These are phyloP conservation scores for Candida schatavii DNA, from an alignment of 805 yeast species.

Conservation along the genomic window DNA sequence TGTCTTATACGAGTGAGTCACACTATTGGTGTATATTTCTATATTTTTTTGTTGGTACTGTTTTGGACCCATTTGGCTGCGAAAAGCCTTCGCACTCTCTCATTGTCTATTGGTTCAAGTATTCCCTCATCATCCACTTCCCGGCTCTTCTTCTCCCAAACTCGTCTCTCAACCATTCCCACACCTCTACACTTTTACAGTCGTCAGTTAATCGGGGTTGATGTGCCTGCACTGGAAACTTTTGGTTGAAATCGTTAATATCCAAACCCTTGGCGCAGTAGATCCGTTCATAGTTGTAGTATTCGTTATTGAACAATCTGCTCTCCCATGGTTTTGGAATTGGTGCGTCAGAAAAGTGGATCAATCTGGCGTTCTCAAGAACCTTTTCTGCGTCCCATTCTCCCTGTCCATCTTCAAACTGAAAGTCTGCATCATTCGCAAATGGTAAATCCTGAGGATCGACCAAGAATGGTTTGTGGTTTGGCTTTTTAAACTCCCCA, in stretches of 20 bases:
- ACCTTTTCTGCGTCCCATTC: slow-evolving; percentile 34
- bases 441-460: slow-evolving; percentile 44
- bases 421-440: slow-evolving; percentile 5
- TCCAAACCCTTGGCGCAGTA: slow-evolving; percentile 19
- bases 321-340: slow-evolving; percentile 63
- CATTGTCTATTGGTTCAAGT: too few relatives aligned
- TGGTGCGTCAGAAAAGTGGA: slow-evolving; percentile 68
- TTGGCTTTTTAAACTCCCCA: slow-evolving; percentile 41
- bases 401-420: slow-evolving; percentile 8
- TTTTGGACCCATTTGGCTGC: too few relatives aligned
- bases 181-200: slow-evolving; percentile 28
- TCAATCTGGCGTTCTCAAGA: slow-evolving; percentile 35
- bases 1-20: too few relatives aligned
- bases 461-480: slow-evolving; percentile 40
- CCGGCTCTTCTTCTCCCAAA: slow-evolving; percentile 2
- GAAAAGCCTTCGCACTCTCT: too few relatives aligned
- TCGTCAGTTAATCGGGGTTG: slow-evolving; percentile 26
- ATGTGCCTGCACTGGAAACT: slow-evolving; percentile 16
- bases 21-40: too few relatives aligned
- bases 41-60: too few relatives aligned
- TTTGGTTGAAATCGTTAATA: slow-evolving; percentile 10
- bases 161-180: slow-evolving; percentile 7
- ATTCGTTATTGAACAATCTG: slow-evolving; percentile 16
- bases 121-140: not conserved
- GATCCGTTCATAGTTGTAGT: slow-evolving; percentile 24